These are phyloP conservation scores for Alloteropsis semialata DNA, from an alignment of 176 grass and related monocot species.

Conservation along the genomic window DNA sequence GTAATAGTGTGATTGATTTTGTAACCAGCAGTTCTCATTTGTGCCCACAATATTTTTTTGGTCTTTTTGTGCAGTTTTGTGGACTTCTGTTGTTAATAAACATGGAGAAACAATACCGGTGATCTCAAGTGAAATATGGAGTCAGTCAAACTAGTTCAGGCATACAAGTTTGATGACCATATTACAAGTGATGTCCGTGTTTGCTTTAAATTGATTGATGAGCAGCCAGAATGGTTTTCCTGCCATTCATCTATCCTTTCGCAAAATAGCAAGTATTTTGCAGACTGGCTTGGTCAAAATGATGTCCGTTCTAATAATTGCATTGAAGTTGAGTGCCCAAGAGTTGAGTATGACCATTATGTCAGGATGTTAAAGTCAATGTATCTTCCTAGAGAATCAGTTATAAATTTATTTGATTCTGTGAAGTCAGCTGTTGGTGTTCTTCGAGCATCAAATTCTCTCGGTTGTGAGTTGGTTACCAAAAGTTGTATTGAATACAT, in stretches of 20 bases:
- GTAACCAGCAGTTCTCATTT: not conserved
- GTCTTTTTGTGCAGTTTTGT: slow-evolving; percentile 16
- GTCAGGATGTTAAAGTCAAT: slow-evolving; percentile 65
- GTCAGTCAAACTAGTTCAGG: not conserved
- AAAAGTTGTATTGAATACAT: slow-evolving; percentile 69
- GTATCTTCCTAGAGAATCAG: slow-evolving; percentile 56
- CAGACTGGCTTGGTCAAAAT: slow-evolving; percentile 40
- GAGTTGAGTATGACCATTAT: slow-evolving; percentile 64
- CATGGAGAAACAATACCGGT: not conserved
- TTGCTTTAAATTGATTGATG: slow-evolving; percentile 46
- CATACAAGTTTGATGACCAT: slow-evolving; percentile 53
- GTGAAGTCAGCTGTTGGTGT: slow-evolving; percentile 70
- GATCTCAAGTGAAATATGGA: slow-evolving; percentile 54
- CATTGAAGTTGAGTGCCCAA: slow-evolving; percentile 63
- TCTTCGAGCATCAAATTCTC: slow-evolving; percentile 61
- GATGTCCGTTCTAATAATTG: slow-evolving; percentile 31
- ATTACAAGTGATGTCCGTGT: slow-evolving; percentile 66
- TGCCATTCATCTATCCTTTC: slow-evolving; percentile 72
- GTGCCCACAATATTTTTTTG: not conserved
- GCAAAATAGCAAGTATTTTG: slow-evolving; percentile 63
- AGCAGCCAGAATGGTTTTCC: slow-evolving; percentile 52
- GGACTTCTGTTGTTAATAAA: slow-evolving; percentile 12
- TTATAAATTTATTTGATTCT: slow-evolving; percentile 76
- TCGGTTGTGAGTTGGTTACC: slow-evolving; percentile 52
- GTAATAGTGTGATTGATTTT: not conserved